Evolutionary conservation across 495 filamentous ascomycete species (phyloP).

Genomic region (Acidomyces sp.): DNA sequence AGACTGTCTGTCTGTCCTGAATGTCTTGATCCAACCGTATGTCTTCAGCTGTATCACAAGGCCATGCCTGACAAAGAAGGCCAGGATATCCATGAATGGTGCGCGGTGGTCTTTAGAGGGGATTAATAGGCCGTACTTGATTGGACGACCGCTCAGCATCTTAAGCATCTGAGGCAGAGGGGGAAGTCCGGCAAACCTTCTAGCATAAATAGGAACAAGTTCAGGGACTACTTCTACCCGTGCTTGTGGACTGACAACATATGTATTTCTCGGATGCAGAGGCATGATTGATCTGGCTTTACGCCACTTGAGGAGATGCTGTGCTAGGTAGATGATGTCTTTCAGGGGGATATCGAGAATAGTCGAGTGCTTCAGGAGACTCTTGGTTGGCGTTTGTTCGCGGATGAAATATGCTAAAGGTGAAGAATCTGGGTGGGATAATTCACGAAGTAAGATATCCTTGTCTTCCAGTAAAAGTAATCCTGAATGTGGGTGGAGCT

Average conservation of each 20-base stretch:
- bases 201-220: conserved; percentile 59
- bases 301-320: conserved; percentile 90
- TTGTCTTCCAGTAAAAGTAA: conserved; percentile 75
- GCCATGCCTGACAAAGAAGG: conserved; percentile 80
- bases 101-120: conserved; percentile 80
- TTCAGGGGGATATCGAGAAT: conserved; percentile 56
- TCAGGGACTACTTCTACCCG: conserved; percentile 58
- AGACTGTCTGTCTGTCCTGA: neutral
- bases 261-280: conserved; percentile 78
- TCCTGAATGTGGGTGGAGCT: conserved; percentile 75
- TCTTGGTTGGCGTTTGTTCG: conserved; percentile 69
- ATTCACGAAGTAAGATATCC: conserved; percentile 65
- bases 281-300: conserved; percentile 85
- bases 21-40: conserved; percentile 59
- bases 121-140: conserved; percentile 66
- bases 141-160: conserved; percentile 58
- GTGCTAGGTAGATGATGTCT: conserved; percentile 71
- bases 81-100: conserved; percentile 76
- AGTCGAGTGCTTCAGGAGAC: conserved; percentile 48
- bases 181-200: conserved; percentile 66
- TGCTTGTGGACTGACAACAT: conserved; percentile 84
- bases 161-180: conserved; percentile 73
- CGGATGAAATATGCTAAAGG: conserved; percentile 74
- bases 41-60: conserved; percentile 87
- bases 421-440: conserved; percentile 62